phyloP scores from a whole-genome alignment of 2,329 filamentous ascomycete species.

The Curvularia sp. region DNA sequence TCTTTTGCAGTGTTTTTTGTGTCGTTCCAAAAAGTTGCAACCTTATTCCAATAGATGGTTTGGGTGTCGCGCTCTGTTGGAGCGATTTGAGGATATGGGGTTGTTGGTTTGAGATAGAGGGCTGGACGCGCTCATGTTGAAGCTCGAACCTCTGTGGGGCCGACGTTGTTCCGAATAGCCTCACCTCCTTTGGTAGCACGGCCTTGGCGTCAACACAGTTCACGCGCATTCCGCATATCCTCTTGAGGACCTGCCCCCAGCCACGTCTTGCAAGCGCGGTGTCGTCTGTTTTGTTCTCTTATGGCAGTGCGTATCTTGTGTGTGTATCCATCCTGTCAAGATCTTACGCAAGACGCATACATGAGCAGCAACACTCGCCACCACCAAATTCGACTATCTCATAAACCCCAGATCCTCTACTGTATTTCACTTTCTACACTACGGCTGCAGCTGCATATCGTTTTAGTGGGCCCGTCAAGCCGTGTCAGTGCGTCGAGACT shows the following conservation, averaged over 20 bases:
- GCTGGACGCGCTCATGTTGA: constrained; percentile 19
- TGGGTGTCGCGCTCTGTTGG: background rate
- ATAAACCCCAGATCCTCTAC: background rate
- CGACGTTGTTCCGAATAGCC: constrained; percentile 24
- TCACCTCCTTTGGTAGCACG: constrained; percentile 7
- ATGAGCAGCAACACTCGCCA: background rate
- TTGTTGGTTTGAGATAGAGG: constrained; percentile 14
- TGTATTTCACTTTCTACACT: background rate
- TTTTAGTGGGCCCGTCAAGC: background rate
- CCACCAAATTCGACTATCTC: background rate
- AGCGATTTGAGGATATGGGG: constrained; percentile 3
- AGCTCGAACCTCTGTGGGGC: constrained; percentile 27
- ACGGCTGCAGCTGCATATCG: background rate
- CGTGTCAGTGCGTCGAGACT: background rate
- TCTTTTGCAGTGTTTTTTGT: background rate
- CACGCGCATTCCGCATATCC: background rate
- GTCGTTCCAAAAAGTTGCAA: background rate
- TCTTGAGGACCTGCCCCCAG: background rate
- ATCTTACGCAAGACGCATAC: background rate
- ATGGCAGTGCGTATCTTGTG: background rate
- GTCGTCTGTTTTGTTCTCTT: background rate
- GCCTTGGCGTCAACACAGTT: background rate
- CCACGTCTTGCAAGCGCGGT: background rate
- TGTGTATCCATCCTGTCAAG: background rate
- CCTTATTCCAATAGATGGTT: constrained; percentile 1